Percentiles rank a stretch among this genome's conserved stretches.
phyloP scores from a whole-genome alignment of 345 rosid genomes.

The Populus deltoides region DNA sequence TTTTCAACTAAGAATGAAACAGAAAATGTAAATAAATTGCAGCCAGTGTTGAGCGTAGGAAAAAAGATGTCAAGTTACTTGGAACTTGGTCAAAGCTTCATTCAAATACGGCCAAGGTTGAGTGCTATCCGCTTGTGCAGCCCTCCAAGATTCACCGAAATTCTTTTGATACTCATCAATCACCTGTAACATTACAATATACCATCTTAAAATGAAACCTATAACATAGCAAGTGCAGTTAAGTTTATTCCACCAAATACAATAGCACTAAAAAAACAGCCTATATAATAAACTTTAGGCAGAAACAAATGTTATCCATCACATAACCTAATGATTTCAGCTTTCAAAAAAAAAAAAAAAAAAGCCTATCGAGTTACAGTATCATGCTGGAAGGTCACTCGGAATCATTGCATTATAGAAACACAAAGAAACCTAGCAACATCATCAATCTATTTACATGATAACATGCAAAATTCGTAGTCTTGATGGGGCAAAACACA shows the following conservation, averaged over 20 bases:
- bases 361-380: not conserved
- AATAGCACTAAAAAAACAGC: not conserved
- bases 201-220: not conserved
- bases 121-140: constrained; percentile 52
- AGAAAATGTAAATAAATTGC: not conserved
- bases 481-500: not conserved
- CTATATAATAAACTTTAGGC: not conserved
- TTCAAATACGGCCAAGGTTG: constrained; percentile 79
- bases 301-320: not conserved
- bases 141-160: constrained; percentile 87
- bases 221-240: not conserved
- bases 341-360: not conserved
- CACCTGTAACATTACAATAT: constrained; percentile 39
- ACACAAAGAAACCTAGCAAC: not conserved
- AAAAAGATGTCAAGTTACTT: constrained; percentile 37
- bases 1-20: not conserved
- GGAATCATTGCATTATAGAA: not conserved
- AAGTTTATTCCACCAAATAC: not conserved
- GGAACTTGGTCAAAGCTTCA: constrained; percentile 78
- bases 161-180: constrained; percentile 88
- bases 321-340: not conserved
- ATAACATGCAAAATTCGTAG: not conserved
- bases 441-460: not conserved
- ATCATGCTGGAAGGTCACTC: not conserved
- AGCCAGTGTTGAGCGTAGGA: not conserved